Conservation (phyloP, 371 early-diverging fungal genomes). For the Mortierella sp. region DNA sequence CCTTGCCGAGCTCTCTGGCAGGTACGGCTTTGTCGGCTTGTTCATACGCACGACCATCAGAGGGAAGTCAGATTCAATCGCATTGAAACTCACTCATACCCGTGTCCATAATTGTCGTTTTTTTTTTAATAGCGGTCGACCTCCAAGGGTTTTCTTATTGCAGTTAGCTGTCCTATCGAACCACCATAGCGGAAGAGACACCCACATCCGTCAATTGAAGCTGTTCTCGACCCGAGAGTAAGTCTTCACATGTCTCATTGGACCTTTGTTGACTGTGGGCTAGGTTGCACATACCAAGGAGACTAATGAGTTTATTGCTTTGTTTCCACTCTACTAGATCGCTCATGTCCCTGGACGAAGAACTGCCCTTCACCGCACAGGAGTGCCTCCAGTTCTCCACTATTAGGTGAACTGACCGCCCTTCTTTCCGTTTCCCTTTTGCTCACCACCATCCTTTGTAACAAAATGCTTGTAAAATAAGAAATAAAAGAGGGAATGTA, state of each 20-base stretch:
- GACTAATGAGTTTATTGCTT: not conserved
- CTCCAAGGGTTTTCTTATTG: constrained; percentile 72
- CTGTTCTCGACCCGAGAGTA: constrained; percentile 72
- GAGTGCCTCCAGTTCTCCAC: constrained; percentile 24
- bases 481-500: constrained; percentile 24
- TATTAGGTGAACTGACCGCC: constrained; percentile 20
- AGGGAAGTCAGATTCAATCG: not conserved
- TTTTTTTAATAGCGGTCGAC: constrained; percentile 51
- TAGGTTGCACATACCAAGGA: not conserved
- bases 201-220: constrained; percentile 87
- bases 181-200: constrained; percentile 93
- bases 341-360: constrained; percentile 10
- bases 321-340: not conserved
- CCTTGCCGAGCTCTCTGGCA: constrained; percentile 65
- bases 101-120: constrained; percentile 18
- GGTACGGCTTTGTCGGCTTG: constrained; percentile 56
- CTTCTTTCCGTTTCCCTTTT: not conserved
- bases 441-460: not conserved
- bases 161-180: constrained; percentile 88
- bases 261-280: not conserved
- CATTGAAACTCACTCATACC: not conserved
- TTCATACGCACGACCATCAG: not conserved
- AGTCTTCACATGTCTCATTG: constrained; percentile 7
- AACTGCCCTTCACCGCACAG: constrained; percentile 27
- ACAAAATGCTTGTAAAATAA: not conserved